Evolutionary conservation across 2,329 filamentous ascomycete genomes (phyloP).

Genomic region (Cytospora piceicola): DNA sequence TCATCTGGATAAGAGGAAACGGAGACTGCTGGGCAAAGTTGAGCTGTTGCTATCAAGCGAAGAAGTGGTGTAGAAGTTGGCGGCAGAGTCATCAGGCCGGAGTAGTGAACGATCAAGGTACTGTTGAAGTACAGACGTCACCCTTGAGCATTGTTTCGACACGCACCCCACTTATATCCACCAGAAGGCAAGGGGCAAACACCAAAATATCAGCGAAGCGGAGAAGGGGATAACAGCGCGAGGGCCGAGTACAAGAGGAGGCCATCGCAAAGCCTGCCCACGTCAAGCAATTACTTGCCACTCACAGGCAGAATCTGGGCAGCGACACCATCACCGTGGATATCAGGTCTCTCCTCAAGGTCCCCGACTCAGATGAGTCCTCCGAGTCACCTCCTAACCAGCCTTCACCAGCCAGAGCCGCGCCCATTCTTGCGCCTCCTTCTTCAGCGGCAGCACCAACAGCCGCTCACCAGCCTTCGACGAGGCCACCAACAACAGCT

Average conservation of each 20-base stretch:
- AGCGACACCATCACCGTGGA: conserved; percentile 76
- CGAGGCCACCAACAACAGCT: conserved; percentile 21
- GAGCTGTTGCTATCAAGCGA: conserved; percentile 3
- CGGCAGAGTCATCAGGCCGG: conserved; percentile 10
- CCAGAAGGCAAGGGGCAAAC: conserved; percentile 20
- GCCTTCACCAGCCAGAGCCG: conserved; percentile 38
- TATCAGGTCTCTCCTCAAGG: conserved; percentile 89
- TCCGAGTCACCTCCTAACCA: conserved; percentile 51
- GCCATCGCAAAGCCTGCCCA: conserved; percentile 3
- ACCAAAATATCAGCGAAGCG: conserved; percentile 14
- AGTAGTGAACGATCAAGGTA: conserved; percentile 7
- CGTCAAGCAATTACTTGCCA: conserved; percentile 41
- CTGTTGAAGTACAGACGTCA: conserved; percentile 17
- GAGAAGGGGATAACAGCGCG: conserved; percentile 13
- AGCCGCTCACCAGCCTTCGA: conserved; percentile 23
- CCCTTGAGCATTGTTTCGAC: conserved; percentile 13
- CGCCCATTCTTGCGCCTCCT: conserved; percentile 39
- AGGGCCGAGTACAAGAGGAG: conserved; percentile 19
- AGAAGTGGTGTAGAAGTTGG: conserved; percentile 8
- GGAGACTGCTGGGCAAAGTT: background rate
- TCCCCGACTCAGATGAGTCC: conserved; percentile 73
- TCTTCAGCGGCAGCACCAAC: conserved; percentile 34
- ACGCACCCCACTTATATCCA: conserved; percentile 13
- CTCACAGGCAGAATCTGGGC: conserved; percentile 40
- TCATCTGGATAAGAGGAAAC: background rate